phyloP scores from a whole-genome alignment of 768 basidiomycete species.

The Pisolithus marmoratus region DNA sequence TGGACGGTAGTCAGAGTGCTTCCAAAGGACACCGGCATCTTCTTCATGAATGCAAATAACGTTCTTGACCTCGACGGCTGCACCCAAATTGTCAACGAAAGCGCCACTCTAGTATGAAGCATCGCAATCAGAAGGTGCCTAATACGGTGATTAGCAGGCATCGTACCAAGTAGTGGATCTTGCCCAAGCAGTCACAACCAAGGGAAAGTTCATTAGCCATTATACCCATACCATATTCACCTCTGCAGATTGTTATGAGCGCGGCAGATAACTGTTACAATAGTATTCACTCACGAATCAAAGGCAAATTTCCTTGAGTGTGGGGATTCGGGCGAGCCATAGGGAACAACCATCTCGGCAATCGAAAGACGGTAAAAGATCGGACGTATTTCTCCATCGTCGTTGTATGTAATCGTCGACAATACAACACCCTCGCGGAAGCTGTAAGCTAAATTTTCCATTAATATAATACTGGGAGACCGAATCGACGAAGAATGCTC shows the following conservation, averaged over 20 bases:
- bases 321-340: slow-evolving; percentile 78
- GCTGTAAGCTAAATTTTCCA: slow-evolving; percentile 47
- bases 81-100: slow-evolving; percentile 72
- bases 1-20: slow-evolving; percentile 85
- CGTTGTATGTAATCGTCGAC: slow-evolving; percentile 83
- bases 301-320: slow-evolving; percentile 90
- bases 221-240: slow-evolving; percentile 91
- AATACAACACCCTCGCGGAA: slow-evolving; percentile 80
- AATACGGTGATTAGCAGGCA: background rate
- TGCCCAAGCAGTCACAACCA: slow-evolving; percentile 85
- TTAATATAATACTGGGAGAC: no score
- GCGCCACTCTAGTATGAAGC: slow-evolving; percentile 51
- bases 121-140: slow-evolving; percentile 5
- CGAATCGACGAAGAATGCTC: slow-evolving; percentile 9
- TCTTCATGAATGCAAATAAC: slow-evolving; percentile 94
- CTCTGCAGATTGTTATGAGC: slow-evolving; percentile 33
- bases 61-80: slow-evolving; percentile 69
- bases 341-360: slow-evolving; percentile 92
- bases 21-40: slow-evolving; percentile 89
- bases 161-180: slow-evolving; percentile 77
- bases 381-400: slow-evolving; percentile 80
- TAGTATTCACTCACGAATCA: slow-evolving; percentile 51
- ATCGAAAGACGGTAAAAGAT: slow-evolving; percentile 81
- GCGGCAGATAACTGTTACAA: background rate
- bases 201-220: slow-evolving; percentile 88